phyloP scores from a whole-genome alignment of 2,329 filamentous ascomycete species.

The Chaetomium sp. region DNA sequence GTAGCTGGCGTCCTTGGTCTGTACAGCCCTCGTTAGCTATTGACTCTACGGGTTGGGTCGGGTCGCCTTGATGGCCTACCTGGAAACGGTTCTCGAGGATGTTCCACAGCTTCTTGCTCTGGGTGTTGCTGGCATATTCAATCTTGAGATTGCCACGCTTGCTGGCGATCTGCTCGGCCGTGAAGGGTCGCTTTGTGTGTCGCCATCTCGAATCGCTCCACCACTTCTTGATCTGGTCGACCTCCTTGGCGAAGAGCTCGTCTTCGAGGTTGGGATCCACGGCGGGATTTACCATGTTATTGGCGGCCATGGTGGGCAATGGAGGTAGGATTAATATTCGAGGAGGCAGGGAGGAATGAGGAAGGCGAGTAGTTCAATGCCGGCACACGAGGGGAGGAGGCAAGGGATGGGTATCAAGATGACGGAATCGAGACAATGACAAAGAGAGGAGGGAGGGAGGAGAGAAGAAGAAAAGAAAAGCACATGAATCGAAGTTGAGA shows the following conservation, averaged over 20 bases:
- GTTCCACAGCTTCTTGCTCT: constrained; percentile 92
- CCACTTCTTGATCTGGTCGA: constrained; percentile 88
- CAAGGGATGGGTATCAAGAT: constrained; percentile 18
- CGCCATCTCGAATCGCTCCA: constrained; percentile 92
- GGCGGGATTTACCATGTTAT: constrained; percentile 63
- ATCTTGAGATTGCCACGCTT: constrained; percentile 92
- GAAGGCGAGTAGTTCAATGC: not conserved
- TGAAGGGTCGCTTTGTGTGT: constrained; percentile 89
- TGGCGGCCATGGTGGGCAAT: constrained; percentile 55
- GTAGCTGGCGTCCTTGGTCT: constrained; percentile 85
- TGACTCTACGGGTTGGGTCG: not conserved
- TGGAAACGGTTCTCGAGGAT: constrained; percentile 85
- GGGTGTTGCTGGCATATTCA: constrained; percentile 84
- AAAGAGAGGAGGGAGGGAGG: constrained; percentile 10
- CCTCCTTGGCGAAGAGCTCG: constrained; percentile 75
- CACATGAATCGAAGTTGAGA: constrained; percentile 31
- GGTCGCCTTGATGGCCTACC: constrained; percentile 50
- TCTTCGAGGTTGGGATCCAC: constrained; percentile 62
- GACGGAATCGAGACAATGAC: constrained; percentile 9
- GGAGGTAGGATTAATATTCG: not conserved
- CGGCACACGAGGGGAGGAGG: constrained; percentile 4
- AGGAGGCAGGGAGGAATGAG: not conserved
- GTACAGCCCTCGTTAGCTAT: constrained; percentile 19
- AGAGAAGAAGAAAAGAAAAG: constrained; percentile 27
- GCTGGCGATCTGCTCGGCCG: constrained; percentile 92